Base-by-base conservation (phyloP, 73 alveolate genomes). In the Tetrahymena borealis region DNA sequence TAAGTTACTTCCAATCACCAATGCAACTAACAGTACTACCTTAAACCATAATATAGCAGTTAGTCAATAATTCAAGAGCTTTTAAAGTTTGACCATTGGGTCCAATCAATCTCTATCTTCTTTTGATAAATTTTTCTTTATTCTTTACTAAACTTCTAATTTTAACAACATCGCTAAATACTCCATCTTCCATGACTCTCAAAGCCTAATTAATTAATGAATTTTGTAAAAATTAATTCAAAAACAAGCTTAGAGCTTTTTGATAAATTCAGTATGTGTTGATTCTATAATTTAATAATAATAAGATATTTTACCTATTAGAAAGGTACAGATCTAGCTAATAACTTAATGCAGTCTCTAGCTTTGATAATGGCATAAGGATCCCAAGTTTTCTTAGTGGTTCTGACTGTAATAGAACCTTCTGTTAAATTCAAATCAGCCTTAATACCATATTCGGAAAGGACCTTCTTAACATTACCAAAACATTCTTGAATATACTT, bases 1-100 rank as follows among this genome's bases (percentile, higher is more conserved):
- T 98, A 32, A 98, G 94, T 91, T 98, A 98, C 91, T 96, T 97
- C 97, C 97, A 96, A 91, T 97, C 94, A n/a, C 99, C 99, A 99
- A 99, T 98, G 33, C 98, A 98, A 90, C 99, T 94, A n/a, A 99
- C 99, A 12, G 99, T 99, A 92, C 97, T 97, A n/a, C 99, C 99
- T 94, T 99, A 98, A 0, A 99, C 99, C 94, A 97, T 96, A 36
- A 98, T 96, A 95, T 98, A 98, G 96, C 99, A 98, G 42, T 97
- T 97, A 38, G 99, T 98, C 39, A 98, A 95, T 20, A 97, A 94
- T 94, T 97, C 99, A 39, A 97, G 90, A 33, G 99, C 99, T 95
- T 99, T 99, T 39, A 99, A 95, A 8, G 99, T 98, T 98, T 99
- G 97, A 39, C 99, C 99, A 91, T 98, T 98, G 32, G 99, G 99